Evolutionary conservation across 805 yeast species (phyloP), one percentile per base, ranked within the genome.

Genomic region (Priceomyces castillae): DNA sequence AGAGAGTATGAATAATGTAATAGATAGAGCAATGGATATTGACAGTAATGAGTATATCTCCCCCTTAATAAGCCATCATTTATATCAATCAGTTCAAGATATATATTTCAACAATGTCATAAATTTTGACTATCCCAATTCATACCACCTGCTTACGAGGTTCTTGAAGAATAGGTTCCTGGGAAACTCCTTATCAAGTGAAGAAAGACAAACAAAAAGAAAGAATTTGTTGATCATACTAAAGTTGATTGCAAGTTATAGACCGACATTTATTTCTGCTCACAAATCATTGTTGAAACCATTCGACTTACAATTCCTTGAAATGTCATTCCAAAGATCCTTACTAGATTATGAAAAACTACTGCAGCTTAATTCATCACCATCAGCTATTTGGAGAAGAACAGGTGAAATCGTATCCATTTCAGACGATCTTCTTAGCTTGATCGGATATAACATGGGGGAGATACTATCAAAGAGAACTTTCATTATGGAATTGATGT

Each of bases 331-430:
- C 49, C 77, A 69, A 56, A 55, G 74, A 39, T 70, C 67, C 26
- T 61, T 66, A 50, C 51, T 73, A 45, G 71, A 80, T 67, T 58
- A 71, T 65, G 67, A 70, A 59, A 65, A 67, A 46, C 63, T 74
- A 11, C 57, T 65, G 37, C 66, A 69, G 17, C 55, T 81, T 44
- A 81, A 84, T 15, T 84, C 90, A 9, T 79, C 87, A 1, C 95
- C 95, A 1, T 83, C 92, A 2, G 81, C 86, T 14, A 82, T 86
- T 49, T 87, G 95, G 95, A 71, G 95, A 53, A 68, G 95, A 33
- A 84, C 95, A 0, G 95, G 95, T 7, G 95, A 87, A 58, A 81
- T 88, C 34, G 90, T 86, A 9, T 86, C 86, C 7, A 78, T 85
- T 7, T 84, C 90, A 4, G 81, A 82, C 49, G 94, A 86, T 53